phyloP scores from a whole-genome alignment of 1,284 basidiomycete genomes.

The Trametes hirsuta region DNA sequence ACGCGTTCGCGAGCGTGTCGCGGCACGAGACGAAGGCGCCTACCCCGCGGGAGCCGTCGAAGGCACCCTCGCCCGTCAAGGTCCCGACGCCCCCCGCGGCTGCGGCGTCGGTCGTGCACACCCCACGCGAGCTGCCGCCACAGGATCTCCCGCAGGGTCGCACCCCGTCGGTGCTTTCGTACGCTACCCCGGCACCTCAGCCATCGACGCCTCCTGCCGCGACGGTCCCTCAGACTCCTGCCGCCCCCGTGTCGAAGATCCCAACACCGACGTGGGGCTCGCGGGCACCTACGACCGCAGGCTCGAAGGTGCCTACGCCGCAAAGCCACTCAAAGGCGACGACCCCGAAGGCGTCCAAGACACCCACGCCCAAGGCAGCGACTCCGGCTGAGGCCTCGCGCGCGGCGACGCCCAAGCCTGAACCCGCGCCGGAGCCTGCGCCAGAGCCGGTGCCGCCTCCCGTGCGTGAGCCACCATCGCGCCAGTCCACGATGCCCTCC shows the following conservation, averaged over 20 bases:
- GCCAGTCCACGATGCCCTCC: constrained; percentile 1
- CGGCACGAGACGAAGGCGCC: constrained; percentile 27
- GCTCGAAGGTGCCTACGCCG: constrained; percentile 28
- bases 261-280: constrained; percentile 3
- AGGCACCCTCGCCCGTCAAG: constrained; percentile 17
- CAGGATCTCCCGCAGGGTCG: constrained; percentile 7
- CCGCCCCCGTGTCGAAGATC: constrained; percentile 21
- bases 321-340: constrained; percentile 27
- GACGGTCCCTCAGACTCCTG: constrained; percentile 20
- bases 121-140: background rate
- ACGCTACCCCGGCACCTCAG: constrained; percentile 16
- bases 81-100: constrained; percentile 19
- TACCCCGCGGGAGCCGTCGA: constrained; percentile 24
- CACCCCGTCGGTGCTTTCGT: constrained; percentile 24
- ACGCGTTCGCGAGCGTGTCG: constrained; percentile 22
- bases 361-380: constrained; percentile 16
- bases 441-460: constrained; percentile 1
- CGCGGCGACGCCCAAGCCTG: constrained; percentile 15
- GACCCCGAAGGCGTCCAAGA: constrained; percentile 21
- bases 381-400: constrained; percentile 22
- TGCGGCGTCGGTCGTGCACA: constrained; percentile 16
- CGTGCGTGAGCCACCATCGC: background rate
- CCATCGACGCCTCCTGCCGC: constrained; percentile 16
- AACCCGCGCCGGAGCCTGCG: constrained; percentile 3
- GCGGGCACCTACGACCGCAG: background rate